A percentile compares a stretch with the other conserved stretches of the same genome.
phyloP scores from a whole-genome alignment of 768 basidiomycete species.

The Fomitopsis serialis region DNA sequence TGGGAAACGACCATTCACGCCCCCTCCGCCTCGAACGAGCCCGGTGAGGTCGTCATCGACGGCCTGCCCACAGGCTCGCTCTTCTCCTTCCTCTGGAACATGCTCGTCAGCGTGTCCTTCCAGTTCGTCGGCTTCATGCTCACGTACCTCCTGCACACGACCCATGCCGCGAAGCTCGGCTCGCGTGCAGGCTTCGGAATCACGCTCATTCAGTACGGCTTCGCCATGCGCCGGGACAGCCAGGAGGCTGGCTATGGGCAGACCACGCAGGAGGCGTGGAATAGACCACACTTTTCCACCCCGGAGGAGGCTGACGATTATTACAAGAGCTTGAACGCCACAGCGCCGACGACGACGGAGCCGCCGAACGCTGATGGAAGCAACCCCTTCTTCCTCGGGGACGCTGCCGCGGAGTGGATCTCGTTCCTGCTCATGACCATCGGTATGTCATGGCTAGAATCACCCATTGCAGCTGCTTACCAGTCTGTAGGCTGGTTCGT shows the following conservation, averaged over 20 bases:
- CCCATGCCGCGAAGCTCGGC: slow-evolving; percentile 90
- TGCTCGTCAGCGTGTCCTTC: slow-evolving; percentile 93
- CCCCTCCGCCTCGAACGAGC: slow-evolving; percentile 56
- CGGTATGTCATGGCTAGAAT: slow-evolving; percentile 34
- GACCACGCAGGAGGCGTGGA: slow-evolving; percentile 13
- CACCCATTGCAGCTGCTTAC: background rate
- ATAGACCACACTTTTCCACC: slow-evolving; percentile 36
- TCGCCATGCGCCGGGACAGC: slow-evolving; percentile 58
- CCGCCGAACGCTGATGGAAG: slow-evolving; percentile 8
- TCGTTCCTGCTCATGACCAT: slow-evolving; percentile 93
- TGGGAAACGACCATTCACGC: slow-evolving; percentile 98
- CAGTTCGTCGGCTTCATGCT: slow-evolving; percentile 92
- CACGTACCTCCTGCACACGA: slow-evolving; percentile 90
- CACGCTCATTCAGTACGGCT: slow-evolving; percentile 94
- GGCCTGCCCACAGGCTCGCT: slow-evolving; percentile 76
- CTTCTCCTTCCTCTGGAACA: slow-evolving; percentile 88
- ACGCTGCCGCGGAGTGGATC: slow-evolving; percentile 87
- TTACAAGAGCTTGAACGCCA: slow-evolving; percentile 26
- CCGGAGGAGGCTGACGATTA: slow-evolving; percentile 43
- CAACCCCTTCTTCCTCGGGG: slow-evolving; percentile 17
- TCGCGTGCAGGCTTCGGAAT: slow-evolving; percentile 94
- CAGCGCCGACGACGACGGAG: slow-evolving; percentile 5
- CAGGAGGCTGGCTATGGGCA: slow-evolving; percentile 24
- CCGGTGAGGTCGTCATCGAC: slow-evolving; percentile 87
- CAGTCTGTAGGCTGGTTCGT: slow-evolving; percentile 68